Percentiles rank a stretch among this genome's conserved stretches.
Evolutionary conservation across 164 flowering plant genomes (phyloP).

Genomic region (Liriodendron chinense): DNA sequence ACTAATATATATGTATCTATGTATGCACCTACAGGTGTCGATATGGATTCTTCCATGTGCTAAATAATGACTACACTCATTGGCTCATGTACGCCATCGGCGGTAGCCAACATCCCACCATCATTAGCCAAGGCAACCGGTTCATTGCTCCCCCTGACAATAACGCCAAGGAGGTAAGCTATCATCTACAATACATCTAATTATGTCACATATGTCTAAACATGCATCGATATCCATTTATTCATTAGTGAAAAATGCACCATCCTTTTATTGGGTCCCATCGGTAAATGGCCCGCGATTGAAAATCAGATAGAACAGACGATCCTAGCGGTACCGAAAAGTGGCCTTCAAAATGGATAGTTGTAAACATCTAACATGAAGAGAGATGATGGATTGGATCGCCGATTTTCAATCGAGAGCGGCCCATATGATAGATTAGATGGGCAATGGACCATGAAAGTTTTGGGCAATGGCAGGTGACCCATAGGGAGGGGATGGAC

Average conservation of each 20-base stretch:
- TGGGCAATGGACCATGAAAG: too few relatives aligned
- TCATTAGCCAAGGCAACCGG: conserved; percentile 84
- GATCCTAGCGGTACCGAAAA: too few relatives aligned
- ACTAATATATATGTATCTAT: too few relatives aligned
- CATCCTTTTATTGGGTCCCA: neutral
- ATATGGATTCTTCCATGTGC: conserved; percentile 76
- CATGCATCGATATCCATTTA: too few relatives aligned
- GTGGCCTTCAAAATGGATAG: too few relatives aligned
- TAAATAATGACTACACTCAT: conserved; percentile 86
- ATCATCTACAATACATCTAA: too few relatives aligned
- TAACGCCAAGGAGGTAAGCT: conserved; percentile 57
- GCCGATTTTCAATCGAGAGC: too few relatives aligned
- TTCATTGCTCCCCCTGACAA: conserved; percentile 53
- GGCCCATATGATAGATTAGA: too few relatives aligned
- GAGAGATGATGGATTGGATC: too few relatives aligned
- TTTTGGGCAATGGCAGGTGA: conserved; percentile 38
- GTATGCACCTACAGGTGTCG: conserved; percentile 27
- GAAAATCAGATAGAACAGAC: too few relatives aligned
- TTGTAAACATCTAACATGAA: too few relatives aligned
- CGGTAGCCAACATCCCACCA: conserved; percentile 77
- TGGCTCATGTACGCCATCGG: conserved; percentile 95
- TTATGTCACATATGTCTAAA: too few relatives aligned
- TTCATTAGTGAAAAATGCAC: neutral
- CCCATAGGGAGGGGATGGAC: conserved; percentile 60
- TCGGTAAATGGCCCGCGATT: neutral